A percentile compares a stretch with the other conserved stretches of the same genome.
Conservation (phyloP, 768 basidiomycete genomes). For the Chiua virens region DNA sequence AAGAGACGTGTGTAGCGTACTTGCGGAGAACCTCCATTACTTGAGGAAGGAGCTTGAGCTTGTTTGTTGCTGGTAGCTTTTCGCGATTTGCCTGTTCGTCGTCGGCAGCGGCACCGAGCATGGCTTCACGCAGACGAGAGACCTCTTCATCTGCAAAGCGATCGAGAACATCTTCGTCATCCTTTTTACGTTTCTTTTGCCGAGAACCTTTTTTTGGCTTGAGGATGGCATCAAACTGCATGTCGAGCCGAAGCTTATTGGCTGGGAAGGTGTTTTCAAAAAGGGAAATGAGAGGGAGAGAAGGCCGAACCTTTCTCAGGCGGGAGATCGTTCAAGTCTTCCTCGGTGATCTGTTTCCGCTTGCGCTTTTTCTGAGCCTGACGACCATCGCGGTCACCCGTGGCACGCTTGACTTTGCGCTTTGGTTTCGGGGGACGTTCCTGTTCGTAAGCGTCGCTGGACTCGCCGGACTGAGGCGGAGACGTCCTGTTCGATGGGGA, state of each 20-base stretch:
- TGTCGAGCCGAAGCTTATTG: constrained; percentile 73
- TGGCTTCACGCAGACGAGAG: constrained; percentile 80
- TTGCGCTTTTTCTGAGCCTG: constrained; percentile 54
- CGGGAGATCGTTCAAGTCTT: constrained; percentile 66
- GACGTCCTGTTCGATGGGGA: constrained; percentile 35
- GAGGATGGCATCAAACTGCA: constrained; percentile 83
- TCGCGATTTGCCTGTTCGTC: constrained; percentile 80
- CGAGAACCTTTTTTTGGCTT: constrained; percentile 73
- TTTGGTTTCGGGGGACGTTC: constrained; percentile 29
- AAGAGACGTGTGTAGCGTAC: constrained; percentile 43
- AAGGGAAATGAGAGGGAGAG: background rate
- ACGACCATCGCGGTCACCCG: constrained; percentile 42
- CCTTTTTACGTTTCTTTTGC: constrained; percentile 71
- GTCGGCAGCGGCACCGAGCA: constrained; percentile 83
- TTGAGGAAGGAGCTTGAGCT: constrained; percentile 81
- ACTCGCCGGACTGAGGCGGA: constrained; percentile 40
- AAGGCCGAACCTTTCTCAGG: constrained; percentile 69
- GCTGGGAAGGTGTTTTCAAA: constrained; percentile 43
- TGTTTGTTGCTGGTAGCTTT: constrained; percentile 79
- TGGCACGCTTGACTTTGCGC: constrained; percentile 36
- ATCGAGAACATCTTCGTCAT: constrained; percentile 80
- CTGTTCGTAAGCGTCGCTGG: constrained; percentile 55
- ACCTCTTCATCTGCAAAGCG: constrained; percentile 90
- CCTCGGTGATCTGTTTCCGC: constrained; percentile 57
- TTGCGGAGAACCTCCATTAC: constrained; percentile 93